These are phyloP conservation scores for Crucihimalaya himalaica DNA, from an alignment of 345 rosid genomes.

Conservation along the genomic window DNA sequence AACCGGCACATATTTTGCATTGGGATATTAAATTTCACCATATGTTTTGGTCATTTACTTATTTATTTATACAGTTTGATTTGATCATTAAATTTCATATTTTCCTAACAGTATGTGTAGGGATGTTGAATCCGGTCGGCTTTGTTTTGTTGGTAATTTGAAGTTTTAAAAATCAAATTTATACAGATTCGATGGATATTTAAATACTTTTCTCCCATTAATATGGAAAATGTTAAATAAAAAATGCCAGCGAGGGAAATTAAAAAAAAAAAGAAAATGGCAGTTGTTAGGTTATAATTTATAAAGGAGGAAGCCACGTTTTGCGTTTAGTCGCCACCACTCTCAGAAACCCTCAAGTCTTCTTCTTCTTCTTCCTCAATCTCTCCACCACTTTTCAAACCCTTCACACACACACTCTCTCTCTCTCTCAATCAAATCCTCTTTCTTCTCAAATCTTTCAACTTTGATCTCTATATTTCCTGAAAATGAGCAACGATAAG, in stretches of 20 bases:
- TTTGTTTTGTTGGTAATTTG: too few species aligned
- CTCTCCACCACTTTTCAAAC: constrained; percentile 43
- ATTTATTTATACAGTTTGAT: too few species aligned
- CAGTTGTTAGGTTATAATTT: constrained; percentile 38
- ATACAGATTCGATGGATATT: background rate
- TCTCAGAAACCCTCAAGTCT: constrained; percentile 15
- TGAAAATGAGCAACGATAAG: constrained; percentile 65
- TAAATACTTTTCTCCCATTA: background rate
- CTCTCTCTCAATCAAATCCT: background rate
- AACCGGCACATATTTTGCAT: constrained; percentile 26
- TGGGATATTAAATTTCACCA: background rate
- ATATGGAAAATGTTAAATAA: background rate
- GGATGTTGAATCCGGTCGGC: too few species aligned
- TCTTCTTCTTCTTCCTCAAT: constrained; percentile 8
- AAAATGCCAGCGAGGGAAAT: constrained; percentile 42
- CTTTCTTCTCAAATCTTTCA: background rate
- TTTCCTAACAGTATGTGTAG: too few species aligned
- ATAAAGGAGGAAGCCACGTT: constrained; percentile 39
- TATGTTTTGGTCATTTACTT: too few species aligned
- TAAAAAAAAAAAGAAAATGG: background rate
- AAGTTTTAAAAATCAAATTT: too few species aligned
- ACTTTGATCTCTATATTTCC: background rate
- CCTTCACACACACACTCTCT: background rate
- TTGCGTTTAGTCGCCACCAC: constrained; percentile 39
- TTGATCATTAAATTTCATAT: too few species aligned